These are phyloP conservation scores for Nemania diffusa DNA, from an alignment of 2,329 filamentous ascomycete species.

Conservation along the genomic window DNA sequence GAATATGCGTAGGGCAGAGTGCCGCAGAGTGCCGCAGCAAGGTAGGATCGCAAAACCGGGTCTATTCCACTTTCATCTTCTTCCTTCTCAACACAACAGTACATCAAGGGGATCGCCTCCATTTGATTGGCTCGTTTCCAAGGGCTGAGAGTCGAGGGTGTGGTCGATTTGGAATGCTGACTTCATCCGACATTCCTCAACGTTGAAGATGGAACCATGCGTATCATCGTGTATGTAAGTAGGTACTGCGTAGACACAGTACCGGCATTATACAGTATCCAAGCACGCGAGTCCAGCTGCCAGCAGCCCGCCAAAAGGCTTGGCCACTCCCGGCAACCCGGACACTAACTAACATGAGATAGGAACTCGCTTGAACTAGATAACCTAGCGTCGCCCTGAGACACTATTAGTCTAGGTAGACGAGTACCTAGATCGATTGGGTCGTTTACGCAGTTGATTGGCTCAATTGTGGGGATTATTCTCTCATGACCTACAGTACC, in stretches of 20 bases:
- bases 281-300: not conserved
- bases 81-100: conserved; percentile 8
- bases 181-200: conserved; percentile 23
- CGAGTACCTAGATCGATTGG: not conserved
- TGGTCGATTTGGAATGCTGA: conserved; percentile 37
- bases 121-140: conserved; percentile 21
- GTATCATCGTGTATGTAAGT: conserved; percentile 11
- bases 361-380: not conserved
- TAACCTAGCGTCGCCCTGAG: not conserved
- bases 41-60: conserved; percentile 18
- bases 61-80: conserved; percentile 20
- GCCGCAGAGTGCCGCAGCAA: not conserved
- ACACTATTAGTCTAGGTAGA: not conserved
- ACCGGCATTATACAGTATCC: too few species aligned
- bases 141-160: conserved; percentile 26
- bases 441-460: not conserved
- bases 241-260: too few species aligned
- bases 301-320: not conserved
- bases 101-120: not conserved
- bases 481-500: not conserved
- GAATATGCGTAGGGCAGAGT: conserved; percentile 24
- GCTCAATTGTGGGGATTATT: not conserved
- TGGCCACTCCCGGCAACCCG: not conserved
- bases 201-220: not conserved
- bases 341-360: not conserved